Base-by-base conservation (phyloP, 768 basidiomycete genomes). In the Tricholoma sp. region DNA sequence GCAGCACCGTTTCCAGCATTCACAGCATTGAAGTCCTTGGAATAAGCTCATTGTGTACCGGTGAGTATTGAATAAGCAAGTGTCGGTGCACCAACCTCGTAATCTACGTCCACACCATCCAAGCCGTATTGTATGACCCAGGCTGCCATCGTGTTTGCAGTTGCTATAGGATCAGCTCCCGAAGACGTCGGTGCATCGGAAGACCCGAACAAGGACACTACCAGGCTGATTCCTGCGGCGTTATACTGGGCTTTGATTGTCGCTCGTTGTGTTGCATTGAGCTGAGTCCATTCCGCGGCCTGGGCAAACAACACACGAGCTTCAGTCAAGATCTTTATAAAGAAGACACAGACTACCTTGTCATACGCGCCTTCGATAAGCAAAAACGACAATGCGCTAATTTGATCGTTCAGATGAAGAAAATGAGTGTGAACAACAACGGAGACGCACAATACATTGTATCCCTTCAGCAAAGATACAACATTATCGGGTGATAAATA, bases 31-130 rank as follows among this genome's bases (percentile, higher is more conserved):
- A 82, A 81, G 59, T 83, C 82, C 80, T 81, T 51, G 54, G 4
- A 12, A 12, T 39, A 12, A 37, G n/a, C 41, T 31, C 39, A 44
- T 52, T 1, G 60, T 34, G 31, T 58, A 34, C 33, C 20, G 39
- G 4, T 51, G 48, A 37, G 5, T 17, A 11, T 18, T 20, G 24
- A 51, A 54, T 6, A 53, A 37, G 32, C 50, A 32, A 52, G 28
- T 11, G 28, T 54, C 7, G 41, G 2, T 28, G 24, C 13, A 55
- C 59, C 15, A 37, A 72, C 70, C 68, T 80, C 82, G 57, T 82
- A 84, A 65, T 84, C 82, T 52, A 85, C 78, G 63, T 84, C 82
- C 7, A 83, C 76, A 55, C 84, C 83, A 59, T 84, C 82, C 24
- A 84, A 69, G 48, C 70, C 63, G 57, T 72, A 79, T 59, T 75